Base-by-base conservation (phyloP, 148 eudicot species). In the Amaranthus cruentus region DNA sequence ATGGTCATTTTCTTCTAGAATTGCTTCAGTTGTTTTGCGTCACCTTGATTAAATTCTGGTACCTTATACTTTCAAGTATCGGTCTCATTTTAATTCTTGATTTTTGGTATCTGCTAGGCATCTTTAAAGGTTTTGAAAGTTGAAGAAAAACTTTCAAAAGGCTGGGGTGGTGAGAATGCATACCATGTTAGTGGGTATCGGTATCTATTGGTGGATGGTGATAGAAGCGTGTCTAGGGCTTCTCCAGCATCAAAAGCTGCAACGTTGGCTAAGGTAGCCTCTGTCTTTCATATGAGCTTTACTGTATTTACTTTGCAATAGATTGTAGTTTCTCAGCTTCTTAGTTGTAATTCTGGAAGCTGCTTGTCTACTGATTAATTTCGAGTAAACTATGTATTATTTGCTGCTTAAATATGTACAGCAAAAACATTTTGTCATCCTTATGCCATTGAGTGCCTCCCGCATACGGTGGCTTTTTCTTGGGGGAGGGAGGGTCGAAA, bases 121-220 rank as follows among this genome's bases (percentile, higher is more conserved):
- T 91, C 96, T 58, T 66, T 83, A 52, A 88, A 92, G 86, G 88
- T 91, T 65, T 66, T 72, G 73, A 91, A 85, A 84, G 87, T 91
- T 79, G 98, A 95, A 83, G 98, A 91, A 81, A 95, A 84, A 84
- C 84, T 95, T 68, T 79, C 98, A 44, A 91, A 91, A 82, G 98
- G 97, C 44, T 95, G 98, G 98, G 97, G 93, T 59, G 98, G 98
- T 76, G 98, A 95, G 88, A 95, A 95, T 81, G 98, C 97, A 13
- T 95, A 95, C 83, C 98, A 95, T 81, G 98, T 95, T 51, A 69
- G 84, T 81, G 97, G 98, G 42, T 95, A 95, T 73, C 89, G 98
- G 4, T 95, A 95, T 81, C 78, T 91, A 67, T 80, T 95, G 75
- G 83, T 95, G 58, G 98, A 95, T 80, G 89, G 85, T 80, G 98